Evolutionary conservation across 257 asterid species (phyloP), one percentile per base, ranked within the genome.

Genomic region (Lithospermum erythrorhizon): DNA sequence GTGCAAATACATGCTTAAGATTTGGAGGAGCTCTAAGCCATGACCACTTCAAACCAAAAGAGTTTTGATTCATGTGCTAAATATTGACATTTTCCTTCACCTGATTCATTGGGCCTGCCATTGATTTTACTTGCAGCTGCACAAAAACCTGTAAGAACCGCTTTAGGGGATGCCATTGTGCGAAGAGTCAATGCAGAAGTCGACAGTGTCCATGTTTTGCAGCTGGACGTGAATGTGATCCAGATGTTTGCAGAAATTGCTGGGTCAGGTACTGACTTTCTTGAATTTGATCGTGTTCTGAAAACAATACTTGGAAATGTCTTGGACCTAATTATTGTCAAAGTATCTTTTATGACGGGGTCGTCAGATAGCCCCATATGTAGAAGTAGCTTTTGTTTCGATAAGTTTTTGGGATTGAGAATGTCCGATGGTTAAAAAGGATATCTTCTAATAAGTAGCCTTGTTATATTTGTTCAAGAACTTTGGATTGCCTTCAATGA

Each of bases 201-300:
- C 88, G 99, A 63, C 97, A 88, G 74, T 93, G 99, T 61, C 99
- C 99, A 20, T 93, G 99, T 75, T 93, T 86, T 81, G 99, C 97
- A 57, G 95, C 97, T 67, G 96, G 97, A 19, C 97, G 97, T 37
- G 97, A 93, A 79, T 93, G 97, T 56, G 99, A 93, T 71, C 97
- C 99, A 10, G 99, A 93, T 80, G 99, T 93, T 73, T 93, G 99
- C 84, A 79, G 96, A 63, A 86, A 93, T 74, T 93, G 99, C 70
- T 93, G 99, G 99, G 83, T 86, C 62, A 88, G 98, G 97, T 93
- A 82, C 61, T 60, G 53, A 53, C 20, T 67, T 69, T 13, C 49
- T 13, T 11, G 18, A 2, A 3, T 41, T 18, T 11, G 17, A 41
- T 41, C 14, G 17, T 41, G 49, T 41, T 41, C 49, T 13, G 49